Evolutionary conservation across 75 land plant genomes (phyloP).

Genomic region (Pinus tabuliformis): DNA sequence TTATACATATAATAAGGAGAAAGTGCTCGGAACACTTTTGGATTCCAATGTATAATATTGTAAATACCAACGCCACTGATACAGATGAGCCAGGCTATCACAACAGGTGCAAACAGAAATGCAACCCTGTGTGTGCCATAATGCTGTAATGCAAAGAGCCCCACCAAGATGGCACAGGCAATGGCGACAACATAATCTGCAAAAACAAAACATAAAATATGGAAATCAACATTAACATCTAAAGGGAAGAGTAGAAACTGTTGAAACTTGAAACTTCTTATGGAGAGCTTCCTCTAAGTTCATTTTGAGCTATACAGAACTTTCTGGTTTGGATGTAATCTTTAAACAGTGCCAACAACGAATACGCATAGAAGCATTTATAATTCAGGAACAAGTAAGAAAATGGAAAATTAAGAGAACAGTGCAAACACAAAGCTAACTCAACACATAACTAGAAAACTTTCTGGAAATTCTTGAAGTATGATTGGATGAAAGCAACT

Average conservation of each 20-base stretch:
- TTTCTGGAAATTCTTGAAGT: not conserved
- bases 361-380: not conserved
- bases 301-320: slow-evolving; percentile 2
- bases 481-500: not conserved
- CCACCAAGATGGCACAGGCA: slow-evolving; percentile 62
- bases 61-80: slow-evolving; percentile 59
- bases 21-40: slow-evolving; percentile 45
- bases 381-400: not conserved
- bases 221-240: not conserved
- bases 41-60: slow-evolving; percentile 71
- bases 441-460: too few species aligned
- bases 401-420: too few species aligned
- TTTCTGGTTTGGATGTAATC: not conserved
- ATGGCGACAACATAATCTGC: slow-evolving; percentile 48
- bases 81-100: slow-evolving; percentile 69
- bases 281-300: not conserved
- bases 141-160: slow-evolving; percentile 72
- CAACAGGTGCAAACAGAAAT: slow-evolving; percentile 76
- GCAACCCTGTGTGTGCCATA: slow-evolving; percentile 74
- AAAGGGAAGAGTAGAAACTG: not conserved
- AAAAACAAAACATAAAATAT: not conserved
- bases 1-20: slow-evolving; percentile 70
- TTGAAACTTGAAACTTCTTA: not conserved
- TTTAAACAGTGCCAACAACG: not conserved
- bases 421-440: too few species aligned